Evolutionary conservation across 352 stramenopile species (phyloP).

Genomic region (Globisporangium nodosum): DNA sequence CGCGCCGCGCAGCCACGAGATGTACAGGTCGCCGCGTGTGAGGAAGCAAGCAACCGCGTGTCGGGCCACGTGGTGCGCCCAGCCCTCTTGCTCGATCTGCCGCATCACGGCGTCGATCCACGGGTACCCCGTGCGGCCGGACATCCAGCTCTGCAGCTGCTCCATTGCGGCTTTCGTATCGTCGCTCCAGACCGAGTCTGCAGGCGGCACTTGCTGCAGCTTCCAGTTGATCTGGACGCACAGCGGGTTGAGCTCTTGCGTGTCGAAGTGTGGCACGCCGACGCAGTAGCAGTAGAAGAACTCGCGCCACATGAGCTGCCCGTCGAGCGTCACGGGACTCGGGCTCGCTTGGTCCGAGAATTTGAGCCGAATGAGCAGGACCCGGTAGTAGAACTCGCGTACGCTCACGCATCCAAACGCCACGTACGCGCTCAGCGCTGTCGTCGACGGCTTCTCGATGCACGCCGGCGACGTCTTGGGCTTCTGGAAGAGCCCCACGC

Average conservation of each 20-base stretch:
- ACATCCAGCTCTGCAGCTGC: conserved; percentile 84
- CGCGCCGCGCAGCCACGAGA: conserved; percentile 90
- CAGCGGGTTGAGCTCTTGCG: conserved; percentile 87
- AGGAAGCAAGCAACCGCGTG: conserved; percentile 96
- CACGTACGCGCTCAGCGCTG: conserved; percentile 91
- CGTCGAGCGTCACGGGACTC: conserved; percentile 87
- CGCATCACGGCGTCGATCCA: conserved; percentile 97
- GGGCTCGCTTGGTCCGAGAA: conserved; percentile 76
- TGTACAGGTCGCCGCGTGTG: conserved; percentile 93
- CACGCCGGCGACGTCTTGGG: conserved; percentile 90
- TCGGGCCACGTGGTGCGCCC: conserved; percentile 75
- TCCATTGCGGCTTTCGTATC: conserved; percentile 46
- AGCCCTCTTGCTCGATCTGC: conserved; percentile 87
- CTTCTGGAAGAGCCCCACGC: conserved; percentile 93
- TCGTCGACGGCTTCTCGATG: conserved; percentile 87
- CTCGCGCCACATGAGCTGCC: conserved; percentile 95
- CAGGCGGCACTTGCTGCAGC: conserved; percentile 22
- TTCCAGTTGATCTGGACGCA: conserved; percentile 78
- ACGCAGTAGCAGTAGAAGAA: conserved; percentile 87
- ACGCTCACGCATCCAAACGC: conserved; percentile 86
- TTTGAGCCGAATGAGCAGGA: conserved; percentile 86
- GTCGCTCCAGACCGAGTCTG: conserved; percentile 15
- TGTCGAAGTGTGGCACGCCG: conserved; percentile 74
- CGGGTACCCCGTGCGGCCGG: conserved; percentile 93
- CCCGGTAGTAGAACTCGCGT: conserved; percentile 70